Evolutionary conservation across 352 stramenopile species (phyloP).

Genomic region (Pythium monospermum): DNA sequence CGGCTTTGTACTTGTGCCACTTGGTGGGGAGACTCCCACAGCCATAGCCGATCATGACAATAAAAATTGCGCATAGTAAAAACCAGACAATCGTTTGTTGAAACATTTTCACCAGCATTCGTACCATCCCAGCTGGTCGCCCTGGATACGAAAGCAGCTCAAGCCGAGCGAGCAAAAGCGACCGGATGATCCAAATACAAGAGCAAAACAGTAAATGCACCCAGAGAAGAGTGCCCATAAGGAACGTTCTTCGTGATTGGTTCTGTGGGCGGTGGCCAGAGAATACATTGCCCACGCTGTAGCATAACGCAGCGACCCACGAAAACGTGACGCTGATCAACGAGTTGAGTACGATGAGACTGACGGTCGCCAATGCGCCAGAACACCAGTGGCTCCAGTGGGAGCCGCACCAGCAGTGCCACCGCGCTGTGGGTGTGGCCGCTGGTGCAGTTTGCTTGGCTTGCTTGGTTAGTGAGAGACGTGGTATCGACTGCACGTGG

Average conservation of each 20-base stretch:
- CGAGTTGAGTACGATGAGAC: constrained; percentile 2
- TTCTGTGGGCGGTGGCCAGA: not conserved
- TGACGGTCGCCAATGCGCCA: too few species aligned
- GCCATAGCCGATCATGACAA: not conserved
- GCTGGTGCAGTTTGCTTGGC: too few species aligned
- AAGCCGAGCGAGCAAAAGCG: constrained; percentile 1
- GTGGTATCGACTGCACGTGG: too few species aligned
- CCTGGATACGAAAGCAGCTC: not conserved
- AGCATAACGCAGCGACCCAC: constrained; percentile 11
- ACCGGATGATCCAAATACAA: not conserved
- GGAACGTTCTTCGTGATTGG: constrained; percentile 3
- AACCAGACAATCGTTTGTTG: not conserved
- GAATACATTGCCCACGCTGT: constrained; percentile 16
- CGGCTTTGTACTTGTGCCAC: constrained; percentile 4
- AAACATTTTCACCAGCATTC: not conserved
- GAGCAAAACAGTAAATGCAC: constrained; percentile 5
- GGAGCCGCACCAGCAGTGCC: too few species aligned
- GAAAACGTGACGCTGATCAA: constrained; percentile 8
- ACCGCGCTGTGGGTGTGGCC: too few species aligned
- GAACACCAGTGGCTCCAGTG: too few species aligned
- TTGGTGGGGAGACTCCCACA: not conserved
- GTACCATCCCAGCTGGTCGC: not conserved
- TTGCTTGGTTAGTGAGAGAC: too few species aligned
- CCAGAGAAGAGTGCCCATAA: constrained; percentile 2
- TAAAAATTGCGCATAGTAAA: not conserved